Evolutionary conservation across 345 rosid genomes (phyloP).

Genomic region (Rhodomyrtus tomentosa): DNA sequence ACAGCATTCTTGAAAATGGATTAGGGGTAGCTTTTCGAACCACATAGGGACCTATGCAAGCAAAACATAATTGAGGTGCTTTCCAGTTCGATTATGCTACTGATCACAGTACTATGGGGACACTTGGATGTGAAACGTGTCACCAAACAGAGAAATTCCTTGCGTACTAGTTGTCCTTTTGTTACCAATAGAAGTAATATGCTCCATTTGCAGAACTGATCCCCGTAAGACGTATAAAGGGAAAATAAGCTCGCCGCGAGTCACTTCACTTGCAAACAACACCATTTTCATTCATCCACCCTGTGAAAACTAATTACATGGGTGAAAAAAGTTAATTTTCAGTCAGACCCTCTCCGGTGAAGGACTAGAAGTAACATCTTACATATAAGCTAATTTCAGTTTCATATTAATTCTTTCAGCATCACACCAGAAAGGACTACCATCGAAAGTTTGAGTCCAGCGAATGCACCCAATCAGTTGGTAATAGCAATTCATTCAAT

Average conservation of each 20-base stretch:
- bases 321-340: not conserved
- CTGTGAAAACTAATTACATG: not conserved
- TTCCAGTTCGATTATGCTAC: not conserved
- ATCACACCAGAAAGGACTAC: not conserved
- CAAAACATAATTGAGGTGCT: not conserved
- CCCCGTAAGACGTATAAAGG: not conserved
- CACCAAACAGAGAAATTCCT: not conserved
- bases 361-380: not conserved
- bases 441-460: not conserved
- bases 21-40: not conserved
- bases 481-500: not conserved
- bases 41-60: not conserved
- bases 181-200: not conserved
- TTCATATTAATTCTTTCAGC: not conserved
- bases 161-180: not conserved
- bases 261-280: not conserved
- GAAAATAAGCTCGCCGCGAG: not conserved
- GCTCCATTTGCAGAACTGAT: not conserved
- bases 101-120: not conserved
- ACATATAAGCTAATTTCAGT: not conserved
- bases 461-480: not conserved
- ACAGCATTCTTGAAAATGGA: not conserved
- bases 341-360: not conserved
- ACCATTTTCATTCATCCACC: not conserved
- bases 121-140: not conserved